Evolutionary conservation across 495 filamentous ascomycete genomes (phyloP).

Genomic region (Xylaria venustula): DNA sequence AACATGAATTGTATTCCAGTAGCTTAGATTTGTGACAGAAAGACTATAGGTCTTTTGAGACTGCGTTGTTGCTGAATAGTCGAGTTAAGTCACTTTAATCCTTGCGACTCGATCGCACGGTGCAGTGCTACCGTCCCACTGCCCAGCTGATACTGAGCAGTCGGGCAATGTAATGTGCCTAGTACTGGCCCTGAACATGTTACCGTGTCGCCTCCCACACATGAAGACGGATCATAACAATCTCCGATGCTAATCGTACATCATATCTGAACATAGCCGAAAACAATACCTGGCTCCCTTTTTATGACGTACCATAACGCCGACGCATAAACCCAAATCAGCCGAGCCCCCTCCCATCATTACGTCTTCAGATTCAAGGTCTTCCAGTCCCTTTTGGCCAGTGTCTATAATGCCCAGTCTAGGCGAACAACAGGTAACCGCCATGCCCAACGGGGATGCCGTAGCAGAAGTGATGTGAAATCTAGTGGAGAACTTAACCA

Average conservation of each 20-base stretch:
- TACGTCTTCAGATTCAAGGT: conserved; percentile 17
- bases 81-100: neutral
- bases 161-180: neutral
- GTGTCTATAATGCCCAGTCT: conserved; percentile 19
- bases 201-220: conserved; percentile 1
- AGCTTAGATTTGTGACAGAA: neutral
- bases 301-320: conserved; percentile 14
- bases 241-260: conserved; percentile 15
- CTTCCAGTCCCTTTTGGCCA: conserved; percentile 26
- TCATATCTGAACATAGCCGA: conserved; percentile 9
- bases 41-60: neutral
- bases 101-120: neutral
- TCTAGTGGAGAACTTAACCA: neutral
- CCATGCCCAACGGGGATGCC: neutral
- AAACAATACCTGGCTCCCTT: conserved; percentile 2
- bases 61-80: neutral
- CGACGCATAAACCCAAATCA: conserved; percentile 24
- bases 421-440: conserved; percentile 8
- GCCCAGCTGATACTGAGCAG: neutral
- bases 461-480: conserved; percentile 13
- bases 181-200: neutral
- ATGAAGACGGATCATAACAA: neutral
- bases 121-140: neutral
- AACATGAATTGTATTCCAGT: neutral
- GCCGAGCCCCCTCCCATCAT: neutral